Conservation (phyloP, 257 asterid species). For the Capsicum chinense region DNA sequence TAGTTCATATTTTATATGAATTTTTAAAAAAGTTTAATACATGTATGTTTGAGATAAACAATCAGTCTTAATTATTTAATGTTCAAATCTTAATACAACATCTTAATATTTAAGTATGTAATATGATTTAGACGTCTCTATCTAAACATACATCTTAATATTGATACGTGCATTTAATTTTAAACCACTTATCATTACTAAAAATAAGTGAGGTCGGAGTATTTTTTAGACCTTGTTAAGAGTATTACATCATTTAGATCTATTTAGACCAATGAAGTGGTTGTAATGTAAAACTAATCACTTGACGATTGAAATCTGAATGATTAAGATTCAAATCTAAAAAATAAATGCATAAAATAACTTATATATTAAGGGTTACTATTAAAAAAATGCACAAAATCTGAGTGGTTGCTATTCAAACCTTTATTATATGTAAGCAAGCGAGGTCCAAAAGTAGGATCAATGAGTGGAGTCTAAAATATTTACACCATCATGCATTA, state of each 20-base stretch:
- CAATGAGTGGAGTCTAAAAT: not conserved
- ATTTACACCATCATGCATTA: not conserved
- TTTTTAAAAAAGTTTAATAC: not conserved
- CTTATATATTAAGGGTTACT: not conserved
- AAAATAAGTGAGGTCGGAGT: no score
- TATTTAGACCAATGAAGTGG: not conserved
- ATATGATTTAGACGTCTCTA: not conserved
- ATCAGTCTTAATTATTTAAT: not conserved
- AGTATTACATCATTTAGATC: not conserved
- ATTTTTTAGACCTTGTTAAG: not conserved
- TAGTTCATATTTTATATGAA: not conserved
- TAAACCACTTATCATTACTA: no score
- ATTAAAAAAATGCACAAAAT: not conserved
- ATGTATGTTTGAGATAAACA: not conserved
- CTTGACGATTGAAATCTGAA: not conserved
- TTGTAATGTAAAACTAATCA: not conserved
- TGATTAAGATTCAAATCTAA: not conserved
- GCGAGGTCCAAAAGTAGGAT: not conserved
- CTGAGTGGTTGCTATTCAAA: not conserved
- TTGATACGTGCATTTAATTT: no score
- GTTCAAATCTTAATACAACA: not conserved
- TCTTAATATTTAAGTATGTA: not conserved
- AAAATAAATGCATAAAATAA: not conserved
- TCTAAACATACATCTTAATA: not conserved
- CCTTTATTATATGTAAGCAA: not conserved